phyloP scores from a whole-genome alignment of 2,329 filamentous ascomycete species.

The Fonsecaea multimorphosa region DNA sequence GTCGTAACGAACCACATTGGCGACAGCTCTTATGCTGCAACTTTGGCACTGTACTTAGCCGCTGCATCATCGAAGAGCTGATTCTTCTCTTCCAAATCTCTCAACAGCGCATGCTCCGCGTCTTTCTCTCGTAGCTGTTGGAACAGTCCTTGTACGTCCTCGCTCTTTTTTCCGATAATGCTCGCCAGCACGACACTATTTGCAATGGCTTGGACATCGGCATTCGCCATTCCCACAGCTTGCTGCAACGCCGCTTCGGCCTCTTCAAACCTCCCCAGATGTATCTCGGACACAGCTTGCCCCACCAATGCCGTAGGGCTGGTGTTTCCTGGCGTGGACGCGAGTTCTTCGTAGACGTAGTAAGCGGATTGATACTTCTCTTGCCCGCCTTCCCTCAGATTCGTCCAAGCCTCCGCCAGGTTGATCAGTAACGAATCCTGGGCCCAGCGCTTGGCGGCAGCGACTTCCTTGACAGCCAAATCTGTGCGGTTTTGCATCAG shows the following conservation, averaged over 20 bases:
- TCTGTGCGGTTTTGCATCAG: slow-evolving; percentile 90
- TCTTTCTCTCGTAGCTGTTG: slow-evolving; percentile 59
- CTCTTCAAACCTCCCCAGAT: slow-evolving; percentile 86
- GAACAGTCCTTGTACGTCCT: slow-evolving; percentile 40
- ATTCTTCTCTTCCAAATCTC: slow-evolving; percentile 82
- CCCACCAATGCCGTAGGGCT: slow-evolving; percentile 78
- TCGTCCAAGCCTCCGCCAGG: slow-evolving; percentile 93
- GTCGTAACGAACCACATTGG: not conserved
- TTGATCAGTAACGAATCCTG: slow-evolving; percentile 95
- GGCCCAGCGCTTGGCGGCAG: slow-evolving; percentile 86
- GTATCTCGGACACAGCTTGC: slow-evolving; percentile 89
- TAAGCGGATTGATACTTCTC: slow-evolving; percentile 96
- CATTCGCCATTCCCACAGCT: slow-evolving; percentile 72
- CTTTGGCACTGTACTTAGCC: slow-evolving; percentile 85
- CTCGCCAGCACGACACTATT: slow-evolving; percentile 82
- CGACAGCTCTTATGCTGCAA: slow-evolving; percentile 52
- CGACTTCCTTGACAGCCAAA: slow-evolving; percentile 86
- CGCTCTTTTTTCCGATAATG: slow-evolving; percentile 73
- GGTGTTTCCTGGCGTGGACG: slow-evolving; percentile 81
- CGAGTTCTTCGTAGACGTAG: slow-evolving; percentile 96
- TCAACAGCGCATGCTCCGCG: slow-evolving; percentile 72
- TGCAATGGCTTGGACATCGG: slow-evolving; percentile 74
- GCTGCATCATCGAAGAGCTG: slow-evolving; percentile 85
- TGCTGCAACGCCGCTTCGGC: slow-evolving; percentile 84
- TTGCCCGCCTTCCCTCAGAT: slow-evolving; percentile 85